Evolutionary conservation across 257 asterid species (phyloP).

Genomic region (Salvia hispanica): DNA sequence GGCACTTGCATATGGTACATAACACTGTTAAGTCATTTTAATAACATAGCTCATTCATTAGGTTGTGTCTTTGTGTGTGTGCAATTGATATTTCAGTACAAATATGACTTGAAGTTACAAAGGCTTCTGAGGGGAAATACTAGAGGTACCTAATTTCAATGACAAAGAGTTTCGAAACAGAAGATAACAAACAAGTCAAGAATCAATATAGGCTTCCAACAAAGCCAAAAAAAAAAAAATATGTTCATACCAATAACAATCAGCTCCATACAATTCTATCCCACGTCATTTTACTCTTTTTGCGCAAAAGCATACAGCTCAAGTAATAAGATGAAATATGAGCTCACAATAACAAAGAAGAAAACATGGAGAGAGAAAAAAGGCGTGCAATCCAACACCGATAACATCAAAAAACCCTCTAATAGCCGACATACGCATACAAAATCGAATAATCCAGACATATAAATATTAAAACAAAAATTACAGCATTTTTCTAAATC

Average conservation of each 20-base stretch:
- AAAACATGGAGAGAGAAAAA: not conserved
- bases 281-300: not conserved
- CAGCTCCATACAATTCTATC: not conserved
- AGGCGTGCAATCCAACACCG: conserved; percentile 2
- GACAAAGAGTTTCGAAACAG: not conserved
- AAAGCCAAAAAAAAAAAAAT: not conserved
- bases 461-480: not conserved
- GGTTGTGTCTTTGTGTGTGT: not conserved
- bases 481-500: not conserved
- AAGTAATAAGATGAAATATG: not conserved
- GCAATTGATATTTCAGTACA: conserved; percentile 3
- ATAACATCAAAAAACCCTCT: conserved; percentile 15
- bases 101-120: not conserved
- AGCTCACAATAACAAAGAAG: not conserved
- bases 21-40: conserved; percentile 11
- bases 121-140: not conserved
- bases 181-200: conserved; percentile 2
- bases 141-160: not conserved
- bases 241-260: not conserved
- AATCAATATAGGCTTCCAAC: conserved; percentile 3
- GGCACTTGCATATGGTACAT: not conserved
- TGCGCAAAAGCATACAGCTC: not conserved
- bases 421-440: conserved; percentile 1
- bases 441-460: conserved; percentile 2
- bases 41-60: not conserved